These are phyloP conservation scores for Melaleuca alternifolia DNA, from an alignment of 345 rosid species.

Conservation along the genomic window DNA sequence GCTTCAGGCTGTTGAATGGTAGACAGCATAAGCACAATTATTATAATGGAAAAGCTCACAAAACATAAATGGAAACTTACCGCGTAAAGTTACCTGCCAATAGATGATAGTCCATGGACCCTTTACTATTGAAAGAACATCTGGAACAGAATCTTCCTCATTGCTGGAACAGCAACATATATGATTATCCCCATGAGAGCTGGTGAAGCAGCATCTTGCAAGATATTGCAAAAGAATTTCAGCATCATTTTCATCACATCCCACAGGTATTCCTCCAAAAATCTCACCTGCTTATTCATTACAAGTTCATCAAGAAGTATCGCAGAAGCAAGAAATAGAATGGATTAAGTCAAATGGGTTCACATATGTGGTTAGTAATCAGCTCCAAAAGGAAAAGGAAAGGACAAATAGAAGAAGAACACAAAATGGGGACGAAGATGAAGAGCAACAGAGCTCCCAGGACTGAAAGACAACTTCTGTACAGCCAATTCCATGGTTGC, in stretches of 20 bases:
- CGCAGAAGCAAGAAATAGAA: not conserved
- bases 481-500: not conserved
- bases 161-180: slow-evolving; percentile 11
- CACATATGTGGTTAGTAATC: not conserved
- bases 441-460: not conserved
- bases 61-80: slow-evolving; percentile 14
- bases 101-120: slow-evolving; percentile 86
- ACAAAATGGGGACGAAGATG: not conserved
- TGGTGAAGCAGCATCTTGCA: slow-evolving; percentile 29
- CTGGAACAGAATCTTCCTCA: slow-evolving; percentile 24
- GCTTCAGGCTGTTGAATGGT: not conserved
- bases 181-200: slow-evolving; percentile 3
- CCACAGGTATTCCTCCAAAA: slow-evolving; percentile 61
- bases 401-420: not conserved
- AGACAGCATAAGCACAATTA: not conserved
- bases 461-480: not conserved
- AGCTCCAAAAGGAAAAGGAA: not conserved
- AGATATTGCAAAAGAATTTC: slow-evolving; percentile 43
- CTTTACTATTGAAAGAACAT: slow-evolving; percentile 60
- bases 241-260: slow-evolving; percentile 48
- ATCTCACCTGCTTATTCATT: slow-evolving; percentile 47
- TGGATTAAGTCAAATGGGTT: not conserved
- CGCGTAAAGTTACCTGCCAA: slow-evolving; percentile 67
- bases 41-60: not conserved
- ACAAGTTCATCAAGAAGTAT: not conserved